These are phyloP conservation scores for Malus asiatica DNA, from an alignment of 306 rosid species.

Conservation along the genomic window DNA sequence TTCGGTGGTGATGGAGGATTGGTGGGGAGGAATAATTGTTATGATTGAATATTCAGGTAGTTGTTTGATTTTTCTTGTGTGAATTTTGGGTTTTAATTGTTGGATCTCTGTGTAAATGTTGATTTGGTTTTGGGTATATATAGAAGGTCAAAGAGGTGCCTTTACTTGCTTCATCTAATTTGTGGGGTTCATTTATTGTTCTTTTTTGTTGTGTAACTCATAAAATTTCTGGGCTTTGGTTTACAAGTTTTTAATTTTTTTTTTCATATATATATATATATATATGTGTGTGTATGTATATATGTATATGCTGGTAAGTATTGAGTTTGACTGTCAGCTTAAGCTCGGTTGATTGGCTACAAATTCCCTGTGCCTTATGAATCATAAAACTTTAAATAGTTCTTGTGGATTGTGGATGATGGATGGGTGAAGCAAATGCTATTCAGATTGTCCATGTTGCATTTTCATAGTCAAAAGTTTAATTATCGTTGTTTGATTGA, in stretches of 20 bases:
- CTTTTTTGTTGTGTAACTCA: not conserved
- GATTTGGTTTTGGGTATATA: constrained; percentile 6
- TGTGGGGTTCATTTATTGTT: not conserved
- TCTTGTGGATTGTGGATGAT: not conserved
- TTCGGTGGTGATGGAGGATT: not conserved
- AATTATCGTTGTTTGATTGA: not conserved
- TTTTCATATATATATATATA: not conserved
- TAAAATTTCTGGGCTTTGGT: not conserved
- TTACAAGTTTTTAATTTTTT: not conserved
- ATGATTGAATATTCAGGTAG: not conserved
- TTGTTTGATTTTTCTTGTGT: not conserved
- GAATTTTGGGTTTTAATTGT: constrained; percentile 4
- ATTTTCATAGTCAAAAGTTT: not conserved
- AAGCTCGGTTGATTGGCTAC: not conserved
- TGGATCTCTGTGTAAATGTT: constrained; percentile 17
- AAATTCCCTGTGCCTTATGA: not conserved
- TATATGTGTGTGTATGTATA: too few species aligned
- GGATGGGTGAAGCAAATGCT: not conserved
- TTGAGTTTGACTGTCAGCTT: not conserved
- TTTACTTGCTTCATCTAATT: constrained; percentile 3
- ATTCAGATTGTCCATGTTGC: not conserved
- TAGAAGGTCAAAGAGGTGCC: not conserved
- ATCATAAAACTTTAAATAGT: not conserved
- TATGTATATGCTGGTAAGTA: not conserved
- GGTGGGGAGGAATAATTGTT: not conserved